A percentile compares a stretch with the other conserved stretches of the same genome.
Evolutionary conservation across 2,329 filamentous ascomycete species (phyloP).

Genomic region (Penicillium sp.): DNA sequence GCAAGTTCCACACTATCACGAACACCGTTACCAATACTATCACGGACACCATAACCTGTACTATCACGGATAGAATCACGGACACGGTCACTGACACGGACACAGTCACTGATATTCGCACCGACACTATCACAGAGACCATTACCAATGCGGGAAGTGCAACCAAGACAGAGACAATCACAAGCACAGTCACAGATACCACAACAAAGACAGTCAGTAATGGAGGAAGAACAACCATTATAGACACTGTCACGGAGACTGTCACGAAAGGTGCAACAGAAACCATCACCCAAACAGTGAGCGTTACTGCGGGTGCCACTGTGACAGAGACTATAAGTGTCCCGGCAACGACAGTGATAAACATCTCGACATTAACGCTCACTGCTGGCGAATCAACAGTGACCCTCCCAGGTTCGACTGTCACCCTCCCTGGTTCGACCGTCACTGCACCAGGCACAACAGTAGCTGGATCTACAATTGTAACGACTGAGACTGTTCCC

Average conservation of each 20-base stretch:
- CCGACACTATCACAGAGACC: not conserved
- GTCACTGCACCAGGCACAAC: constrained; percentile 1
- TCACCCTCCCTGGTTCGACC: constrained; percentile 10
- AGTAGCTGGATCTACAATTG: not conserved
- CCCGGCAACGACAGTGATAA: not conserved
- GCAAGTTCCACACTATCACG: constrained; percentile 4
- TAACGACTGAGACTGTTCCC: constrained; percentile 1
- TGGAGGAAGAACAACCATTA: no score
- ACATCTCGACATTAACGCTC: not conserved
- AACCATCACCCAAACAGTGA: constrained; percentile 3
- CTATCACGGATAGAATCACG: not conserved
- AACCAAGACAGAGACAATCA: not conserved
- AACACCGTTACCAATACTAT: constrained; percentile 1
- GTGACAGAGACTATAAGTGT: not conserved
- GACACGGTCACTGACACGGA: not conserved
- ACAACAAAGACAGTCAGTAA: not conserved
- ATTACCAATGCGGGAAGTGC: not conserved
- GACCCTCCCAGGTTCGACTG: constrained; percentile 8
- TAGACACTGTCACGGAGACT: constrained; percentile 3
- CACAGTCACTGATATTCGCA: constrained; percentile 2
- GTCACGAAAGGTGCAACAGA: not conserved
- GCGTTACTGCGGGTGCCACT: not conserved
- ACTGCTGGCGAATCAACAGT: not conserved
- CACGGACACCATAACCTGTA: constrained; percentile 1
- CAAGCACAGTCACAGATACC: constrained; percentile 5